Base-by-base conservation (phyloP, 1,284 basidiomycete genomes). In the Leccinum proliferum region DNA sequence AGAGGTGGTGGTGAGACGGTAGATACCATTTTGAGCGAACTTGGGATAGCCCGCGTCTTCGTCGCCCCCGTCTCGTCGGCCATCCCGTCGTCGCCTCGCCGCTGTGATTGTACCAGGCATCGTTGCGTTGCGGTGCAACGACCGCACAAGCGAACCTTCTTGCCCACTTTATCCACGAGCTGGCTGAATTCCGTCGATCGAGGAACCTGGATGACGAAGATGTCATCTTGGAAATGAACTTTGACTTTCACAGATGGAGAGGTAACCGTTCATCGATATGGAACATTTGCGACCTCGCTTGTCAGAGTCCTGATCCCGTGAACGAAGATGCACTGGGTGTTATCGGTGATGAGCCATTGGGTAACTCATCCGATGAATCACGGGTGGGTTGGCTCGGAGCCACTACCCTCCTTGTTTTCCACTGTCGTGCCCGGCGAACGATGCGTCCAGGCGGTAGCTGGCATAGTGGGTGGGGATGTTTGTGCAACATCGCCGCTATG, bases 131-230 rank as follows among this genome's bases (percentile, higher is more conserved):
- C 6, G 29, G 29, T 32, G 29, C 29, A 32, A 32, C 29, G 88
- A 25, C 93, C 92, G 73, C 93, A 95, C 21, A 95, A 79, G 25
- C 92, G 84, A 67, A 98, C 92, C 83, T 98, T 98, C 78, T 90
- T 89, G 35, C 91, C 87, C 3, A 98, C 93, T 74, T 91, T 92
- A 71, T 95, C 91, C 63, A 95, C 87, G 57, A 99, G 81, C 43
- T 94, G 90, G 62, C 79, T 79, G 74, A 90, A 96, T 69, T 90
- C 84, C 21, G 91, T 92, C 62, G 81, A 77, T 46, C 88, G 81
- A 43, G 93, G 83, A 11, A 96, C 92, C 73, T 94, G 92, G 64
- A 98, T 92, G 65, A 95, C 89, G 73, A 96, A 97, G 60, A 94
- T 88, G 72, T 97, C 95, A 68, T 94, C 89, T 69, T 90, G 85